Evolutionary conservation across 495 filamentous ascomycete species (phyloP), one percentile per base, ranked within the genome.

Genomic region (Trichoderma gamsii): DNA sequence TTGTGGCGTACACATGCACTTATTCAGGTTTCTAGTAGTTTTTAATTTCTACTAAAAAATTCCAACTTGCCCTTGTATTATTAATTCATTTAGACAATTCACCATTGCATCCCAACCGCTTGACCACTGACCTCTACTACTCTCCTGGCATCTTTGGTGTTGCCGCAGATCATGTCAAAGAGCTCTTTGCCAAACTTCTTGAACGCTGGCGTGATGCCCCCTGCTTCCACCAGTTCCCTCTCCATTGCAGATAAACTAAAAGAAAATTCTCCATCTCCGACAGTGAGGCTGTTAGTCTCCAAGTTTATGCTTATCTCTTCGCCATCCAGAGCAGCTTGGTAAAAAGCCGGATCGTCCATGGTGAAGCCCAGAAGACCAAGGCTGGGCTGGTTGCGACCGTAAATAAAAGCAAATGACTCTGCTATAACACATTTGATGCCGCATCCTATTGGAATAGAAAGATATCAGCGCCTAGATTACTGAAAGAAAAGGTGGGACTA

Each of bases 361-460:
- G 68, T 72, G 41, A 82, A 79, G 0, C 79, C 79, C n/a, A 80
- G 49, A 0, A 82, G 71, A 2, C 80, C 79, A 0, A 82, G 65
- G 65, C 71, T 80, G 4, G 79, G 77, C 73, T 79, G 76, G 67
- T 82, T 81, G 0, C 80, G 69, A 23, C 71, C 66, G 56, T 79
- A 81, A 52, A 82, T 83, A 70, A 81, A 81, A 0, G 77, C 71
- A 61, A 80, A 82, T 3, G 76, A 80, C 46, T 74, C 73, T 4
- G 80, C 79, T 67, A 82, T 79, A 11, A 83, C 75, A 66, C 73
- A 77, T 69, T 77, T 63, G 18, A 81, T 72, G 12, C 76, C 77
- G 64, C 43, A 67, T 32, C 66, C 66, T 67, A n/a, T 13, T 1
- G 23, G n/a, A 12, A 9, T 15, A 18, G 51, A 23, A 35, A 41